Base-by-base conservation (phyloP, 31 red algal genomes). In the Asparagopsis taxiformis region DNA sequence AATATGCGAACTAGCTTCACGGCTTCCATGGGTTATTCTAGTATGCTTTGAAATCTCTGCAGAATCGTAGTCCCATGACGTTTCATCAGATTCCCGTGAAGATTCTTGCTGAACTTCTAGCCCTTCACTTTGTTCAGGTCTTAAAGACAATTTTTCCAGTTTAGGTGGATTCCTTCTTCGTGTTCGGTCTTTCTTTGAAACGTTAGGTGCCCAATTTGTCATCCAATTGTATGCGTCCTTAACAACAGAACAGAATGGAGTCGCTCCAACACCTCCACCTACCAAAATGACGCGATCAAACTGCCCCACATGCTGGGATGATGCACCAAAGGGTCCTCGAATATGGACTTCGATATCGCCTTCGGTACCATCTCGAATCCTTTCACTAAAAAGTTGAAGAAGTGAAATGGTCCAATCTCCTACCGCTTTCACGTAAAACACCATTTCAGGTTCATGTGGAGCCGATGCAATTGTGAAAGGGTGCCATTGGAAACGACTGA, bases 401-500 rank as follows among this genome's bases (percentile, higher is more conserved):
- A 96, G 55, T 13, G 72, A 61, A 51, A 72, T 72, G 2, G 87
- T 91, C 93, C 93, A 96, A 55, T 96, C 76, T 46, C 93, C 93
- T 21, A 84, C 77, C 8, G 78, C 80, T 69, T 96, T 96, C 68
- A 96, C 87, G 71, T 88, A 90, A 44, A 96, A 91, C 25, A 76
- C 67, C 66, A 96, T 76, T 37, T 87, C 79, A 22, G 80, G 52
- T 32, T 96, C 93, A 75, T 91, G 79, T 24, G 93, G 93, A 34
- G 79, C 75, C 16, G 82, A 88, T n/a, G 86, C 86, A 33, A 91
- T 90, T n/a, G 86, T 91, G 46, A 96, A 88, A 0, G 93, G 93
- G 58, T 96, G 93, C 87, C 88, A 96, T 52, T 96, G 87, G 22
- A 76, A 75, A 70, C 65, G 71, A 46, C 80, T 85, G 11, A 96